phyloP scores from a whole-genome alignment of 2,329 filamentous ascomycete genomes.

The Trichoderma guizhouense region DNA sequence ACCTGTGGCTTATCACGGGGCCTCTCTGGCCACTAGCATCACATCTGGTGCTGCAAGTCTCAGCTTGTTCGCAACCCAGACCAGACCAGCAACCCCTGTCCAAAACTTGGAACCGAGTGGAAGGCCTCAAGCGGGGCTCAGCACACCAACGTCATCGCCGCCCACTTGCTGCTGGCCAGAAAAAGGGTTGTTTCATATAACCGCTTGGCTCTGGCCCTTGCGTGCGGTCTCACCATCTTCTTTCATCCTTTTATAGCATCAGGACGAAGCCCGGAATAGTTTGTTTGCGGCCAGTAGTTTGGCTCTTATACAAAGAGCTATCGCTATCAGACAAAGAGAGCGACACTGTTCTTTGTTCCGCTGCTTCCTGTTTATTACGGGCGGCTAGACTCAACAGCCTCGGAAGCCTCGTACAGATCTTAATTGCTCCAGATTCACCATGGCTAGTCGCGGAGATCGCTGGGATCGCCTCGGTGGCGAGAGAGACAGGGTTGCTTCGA shows the following conservation, averaged over 20 bases:
- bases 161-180: neutral
- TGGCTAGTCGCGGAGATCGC: conserved; percentile 30
- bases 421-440: neutral
- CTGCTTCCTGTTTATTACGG: neutral
- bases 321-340: neutral
- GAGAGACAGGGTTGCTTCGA: conserved; percentile 34
- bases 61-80: neutral
- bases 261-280: neutral
- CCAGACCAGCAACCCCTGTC: neutral
- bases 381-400: neutral
- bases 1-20: conserved; percentile 16
- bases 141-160: conserved; percentile 19
- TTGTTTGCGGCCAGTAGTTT: neutral
- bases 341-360: neutral
- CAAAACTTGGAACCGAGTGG: conserved; percentile 17
- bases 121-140: conserved; percentile 18
- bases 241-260: neutral
- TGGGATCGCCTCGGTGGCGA: conserved; percentile 51
- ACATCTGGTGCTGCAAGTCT: neutral
- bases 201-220: neutral
- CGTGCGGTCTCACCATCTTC: neutral
- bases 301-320: neutral
- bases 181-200: conserved; percentile 8
- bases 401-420: neutral
- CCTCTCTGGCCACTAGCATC: conserved; percentile 3